phyloP scores from a whole-genome alignment of 2,329 filamentous ascomycete genomes.

The Ciborinia camelliae region DNA sequence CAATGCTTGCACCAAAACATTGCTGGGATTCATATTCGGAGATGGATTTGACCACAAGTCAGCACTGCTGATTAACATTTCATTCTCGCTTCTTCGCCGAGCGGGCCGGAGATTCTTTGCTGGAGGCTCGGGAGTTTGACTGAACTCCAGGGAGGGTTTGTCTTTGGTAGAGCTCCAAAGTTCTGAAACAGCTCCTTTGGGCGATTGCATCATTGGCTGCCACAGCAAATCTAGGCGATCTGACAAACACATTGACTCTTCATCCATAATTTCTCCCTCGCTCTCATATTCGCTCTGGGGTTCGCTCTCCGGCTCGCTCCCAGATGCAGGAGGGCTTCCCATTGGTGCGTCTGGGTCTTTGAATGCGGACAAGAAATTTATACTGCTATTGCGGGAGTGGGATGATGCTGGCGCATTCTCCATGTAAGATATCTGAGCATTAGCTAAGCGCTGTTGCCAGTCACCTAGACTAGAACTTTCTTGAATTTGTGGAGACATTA shows the following conservation, averaged over 20 bases:
- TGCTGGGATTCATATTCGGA: constrained; percentile 11
- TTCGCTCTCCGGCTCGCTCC: constrained; percentile 40
- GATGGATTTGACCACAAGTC: constrained; percentile 35
- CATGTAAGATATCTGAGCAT: constrained; percentile 46
- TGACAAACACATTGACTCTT: background rate
- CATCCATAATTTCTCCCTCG: constrained; percentile 8
- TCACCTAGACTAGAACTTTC: constrained; percentile 39
- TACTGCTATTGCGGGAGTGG: constrained; percentile 39
- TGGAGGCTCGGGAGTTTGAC: constrained; percentile 28
- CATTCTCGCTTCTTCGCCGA: constrained; percentile 23
- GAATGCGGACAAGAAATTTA: constrained; percentile 43
- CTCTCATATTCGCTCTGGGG: background rate
- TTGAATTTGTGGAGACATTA: constrained; percentile 31
- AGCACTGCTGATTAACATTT: constrained; percentile 30
- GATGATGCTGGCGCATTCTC: constrained; percentile 40
- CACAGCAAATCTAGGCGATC: background rate
- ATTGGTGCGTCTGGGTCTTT: constrained; percentile 39
- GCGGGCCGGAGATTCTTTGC: constrained; percentile 33
- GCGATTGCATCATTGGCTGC: background rate
- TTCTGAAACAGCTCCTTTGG: background rate
- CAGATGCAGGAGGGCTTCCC: constrained; percentile 53
- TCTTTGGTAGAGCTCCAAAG: background rate
- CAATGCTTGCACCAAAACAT: constrained; percentile 27
- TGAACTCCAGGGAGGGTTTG: background rate
- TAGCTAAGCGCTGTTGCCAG: constrained; percentile 47